These are phyloP conservation scores for Lunasporangiospora selenospora DNA, from an alignment of 192 early-diverging fungal genomes.

Conservation along the genomic window DNA sequence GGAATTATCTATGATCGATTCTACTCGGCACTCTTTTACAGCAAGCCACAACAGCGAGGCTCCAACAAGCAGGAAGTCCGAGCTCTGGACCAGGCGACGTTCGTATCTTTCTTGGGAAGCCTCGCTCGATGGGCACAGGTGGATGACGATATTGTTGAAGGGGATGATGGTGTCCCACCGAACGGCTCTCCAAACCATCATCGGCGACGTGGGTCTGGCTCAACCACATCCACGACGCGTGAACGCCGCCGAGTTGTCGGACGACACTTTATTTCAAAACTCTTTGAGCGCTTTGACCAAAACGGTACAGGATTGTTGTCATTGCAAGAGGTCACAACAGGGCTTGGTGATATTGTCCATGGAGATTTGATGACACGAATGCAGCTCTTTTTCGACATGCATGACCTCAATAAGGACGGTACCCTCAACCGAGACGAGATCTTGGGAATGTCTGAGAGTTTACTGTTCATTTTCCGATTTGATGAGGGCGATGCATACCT, in stretches of 20 bases:
- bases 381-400: conserved; percentile 84
- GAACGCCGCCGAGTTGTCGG: conserved; percentile 40
- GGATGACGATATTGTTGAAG: conserved; percentile 38
- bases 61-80: conserved; percentile 42
- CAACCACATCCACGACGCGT: conserved; percentile 31
- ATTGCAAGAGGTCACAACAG: conserved; percentile 81
- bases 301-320: conserved; percentile 64
- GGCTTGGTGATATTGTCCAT: conserved; percentile 76
- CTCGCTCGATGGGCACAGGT: conserved; percentile 71
- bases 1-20: conserved; percentile 89
- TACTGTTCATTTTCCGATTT: conserved; percentile 78
- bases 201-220: conserved; percentile 34
- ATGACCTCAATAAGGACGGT: conserved; percentile 72
- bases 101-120: conserved; percentile 78
- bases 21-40: conserved; percentile 81
- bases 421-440: conserved; percentile 78
- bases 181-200: conserved; percentile 19
- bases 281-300: conserved; percentile 62
- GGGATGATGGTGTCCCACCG: conserved; percentile 14
- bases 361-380: conserved; percentile 81
- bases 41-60: conserved; percentile 39
- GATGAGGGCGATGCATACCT: conserved; percentile 65
- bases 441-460: conserved; percentile 82
- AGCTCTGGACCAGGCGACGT: conserved; percentile 71
- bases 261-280: conserved; percentile 43